These are phyloP conservation scores for Sphagnurus paluster DNA, from an alignment of 1,284 basidiomycete genomes.

Conservation along the genomic window DNA sequence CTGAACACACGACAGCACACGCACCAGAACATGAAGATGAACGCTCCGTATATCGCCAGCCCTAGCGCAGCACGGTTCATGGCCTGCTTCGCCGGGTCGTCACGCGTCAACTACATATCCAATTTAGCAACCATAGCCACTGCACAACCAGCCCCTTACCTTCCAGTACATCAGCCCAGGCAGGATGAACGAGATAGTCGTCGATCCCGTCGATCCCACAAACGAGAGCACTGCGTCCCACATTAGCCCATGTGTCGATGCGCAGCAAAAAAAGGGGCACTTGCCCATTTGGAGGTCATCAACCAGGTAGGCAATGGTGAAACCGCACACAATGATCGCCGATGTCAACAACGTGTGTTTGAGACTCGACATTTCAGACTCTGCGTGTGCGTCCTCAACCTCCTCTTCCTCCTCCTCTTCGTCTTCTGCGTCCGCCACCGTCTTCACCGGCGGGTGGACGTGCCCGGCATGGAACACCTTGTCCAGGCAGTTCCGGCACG, in stretches of 20 bases:
- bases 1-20: constrained; percentile 31
- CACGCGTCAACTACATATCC: constrained; percentile 62
- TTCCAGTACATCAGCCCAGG: constrained; percentile 88
- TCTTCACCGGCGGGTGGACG: constrained; percentile 27
- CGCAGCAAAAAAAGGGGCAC: constrained; percentile 27
- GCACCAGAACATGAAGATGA: constrained; percentile 87
- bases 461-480: constrained; percentile 72
- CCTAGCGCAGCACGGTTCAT: constrained; percentile 66
- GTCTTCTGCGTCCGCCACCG: constrained; percentile 34
- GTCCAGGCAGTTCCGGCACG: constrained; percentile 91
- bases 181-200: constrained; percentile 96
- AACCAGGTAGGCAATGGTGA: constrained; percentile 81
- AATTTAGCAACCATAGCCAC: background rate
- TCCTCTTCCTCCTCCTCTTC: constrained; percentile 41
- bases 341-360: constrained; percentile 80
- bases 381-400: constrained; percentile 53
- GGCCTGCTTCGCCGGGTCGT: constrained; percentile 56
- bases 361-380: constrained; percentile 64
- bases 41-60: constrained; percentile 76
- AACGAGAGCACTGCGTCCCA: constrained; percentile 79
- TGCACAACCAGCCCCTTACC: constrained; percentile 38
- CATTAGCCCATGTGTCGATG: constrained; percentile 7
- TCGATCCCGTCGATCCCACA: constrained; percentile 95
- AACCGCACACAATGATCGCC: constrained; percentile 70
- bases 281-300: constrained; percentile 82